These are phyloP conservation scores for Aegilops sharonensis DNA, from an alignment of 176 grass and related monocot genomes.

Conservation along the genomic window DNA sequence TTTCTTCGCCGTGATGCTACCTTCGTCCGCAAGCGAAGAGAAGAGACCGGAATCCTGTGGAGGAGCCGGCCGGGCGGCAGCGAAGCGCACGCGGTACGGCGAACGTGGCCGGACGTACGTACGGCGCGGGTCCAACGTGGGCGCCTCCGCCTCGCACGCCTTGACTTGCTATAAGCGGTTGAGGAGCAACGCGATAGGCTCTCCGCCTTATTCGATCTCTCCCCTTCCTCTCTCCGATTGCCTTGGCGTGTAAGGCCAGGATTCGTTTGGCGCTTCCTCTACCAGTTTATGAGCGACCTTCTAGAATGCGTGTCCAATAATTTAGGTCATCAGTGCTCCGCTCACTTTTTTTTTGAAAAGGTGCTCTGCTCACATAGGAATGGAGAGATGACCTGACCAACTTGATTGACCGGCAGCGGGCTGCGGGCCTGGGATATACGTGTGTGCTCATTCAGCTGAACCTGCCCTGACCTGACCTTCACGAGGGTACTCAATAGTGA, in stretches of 20 bases:
- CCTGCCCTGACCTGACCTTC: too few relatives aligned
- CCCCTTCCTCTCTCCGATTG: neutral
- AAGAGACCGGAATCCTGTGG: neutral
- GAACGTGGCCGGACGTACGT: neutral
- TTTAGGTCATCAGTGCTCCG: neutral
- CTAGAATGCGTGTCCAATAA: neutral
- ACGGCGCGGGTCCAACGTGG: neutral
- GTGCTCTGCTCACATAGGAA: neutral
- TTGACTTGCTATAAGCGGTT: constrained; percentile 25
- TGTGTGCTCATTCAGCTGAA: too few relatives aligned
- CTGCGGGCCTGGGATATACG: too few relatives aligned
- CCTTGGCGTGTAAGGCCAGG: neutral
- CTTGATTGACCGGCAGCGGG: neutral
- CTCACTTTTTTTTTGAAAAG: too few relatives aligned
- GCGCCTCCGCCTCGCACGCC: neutral
- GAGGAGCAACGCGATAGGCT: neutral
- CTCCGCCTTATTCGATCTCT: neutral
- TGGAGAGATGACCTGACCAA: neutral
- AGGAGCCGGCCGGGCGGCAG: neutral
- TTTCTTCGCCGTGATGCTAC: neutral
- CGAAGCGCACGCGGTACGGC: neutral
- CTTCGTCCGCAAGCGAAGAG: neutral
- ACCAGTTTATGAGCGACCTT: neutral
- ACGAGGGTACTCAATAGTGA: too few relatives aligned
- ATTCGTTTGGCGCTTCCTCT: neutral